Conservation (phyloP, 768 basidiomycete species). For the Suillus placidus region DNA sequence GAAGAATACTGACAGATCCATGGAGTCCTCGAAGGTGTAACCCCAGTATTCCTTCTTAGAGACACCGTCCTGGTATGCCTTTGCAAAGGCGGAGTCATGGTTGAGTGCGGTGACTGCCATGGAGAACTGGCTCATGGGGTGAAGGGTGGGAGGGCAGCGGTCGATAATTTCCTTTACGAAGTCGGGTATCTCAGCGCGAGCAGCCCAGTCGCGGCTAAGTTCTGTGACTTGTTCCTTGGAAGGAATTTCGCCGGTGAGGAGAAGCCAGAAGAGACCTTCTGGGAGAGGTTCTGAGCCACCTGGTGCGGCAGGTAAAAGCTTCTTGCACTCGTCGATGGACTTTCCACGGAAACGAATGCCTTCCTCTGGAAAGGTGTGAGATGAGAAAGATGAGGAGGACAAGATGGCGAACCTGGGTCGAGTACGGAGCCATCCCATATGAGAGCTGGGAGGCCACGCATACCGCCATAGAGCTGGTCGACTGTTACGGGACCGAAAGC, state of each 20-base stretch:
- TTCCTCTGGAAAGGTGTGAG: constrained; percentile 59
- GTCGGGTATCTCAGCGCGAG: constrained; percentile 85
- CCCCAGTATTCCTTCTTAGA: constrained; percentile 98
- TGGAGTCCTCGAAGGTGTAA: constrained; percentile 86
- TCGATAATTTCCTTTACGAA: constrained; percentile 98
- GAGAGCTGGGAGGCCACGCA: constrained; percentile 88
- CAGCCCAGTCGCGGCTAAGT: constrained; percentile 94
- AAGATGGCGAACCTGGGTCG: constrained; percentile 68
- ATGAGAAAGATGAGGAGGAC: not conserved
- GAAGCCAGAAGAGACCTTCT: constrained; percentile 93
- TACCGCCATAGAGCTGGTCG: constrained; percentile 90
- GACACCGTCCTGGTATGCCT: constrained; percentile 90
- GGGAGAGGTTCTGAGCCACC: constrained; percentile 90
- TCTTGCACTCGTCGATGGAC: constrained; percentile 89
- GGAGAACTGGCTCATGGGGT: constrained; percentile 99
- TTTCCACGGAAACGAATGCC: constrained; percentile 98
- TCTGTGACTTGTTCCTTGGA: constrained; percentile 85
- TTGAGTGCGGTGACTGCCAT: constrained; percentile 93
- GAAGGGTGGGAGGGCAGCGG: constrained; percentile 88
- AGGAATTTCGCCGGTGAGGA: constrained; percentile 93
- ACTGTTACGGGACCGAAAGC: constrained; percentile 89
- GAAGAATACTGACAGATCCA: constrained; percentile 66
- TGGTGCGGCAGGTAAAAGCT: constrained; percentile 85
- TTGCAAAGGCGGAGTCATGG: constrained; percentile 96
- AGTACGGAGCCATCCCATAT: constrained; percentile 99